Base-by-base conservation (phyloP, 768 basidiomycete species). In the Holtermannia corniformis region DNA sequence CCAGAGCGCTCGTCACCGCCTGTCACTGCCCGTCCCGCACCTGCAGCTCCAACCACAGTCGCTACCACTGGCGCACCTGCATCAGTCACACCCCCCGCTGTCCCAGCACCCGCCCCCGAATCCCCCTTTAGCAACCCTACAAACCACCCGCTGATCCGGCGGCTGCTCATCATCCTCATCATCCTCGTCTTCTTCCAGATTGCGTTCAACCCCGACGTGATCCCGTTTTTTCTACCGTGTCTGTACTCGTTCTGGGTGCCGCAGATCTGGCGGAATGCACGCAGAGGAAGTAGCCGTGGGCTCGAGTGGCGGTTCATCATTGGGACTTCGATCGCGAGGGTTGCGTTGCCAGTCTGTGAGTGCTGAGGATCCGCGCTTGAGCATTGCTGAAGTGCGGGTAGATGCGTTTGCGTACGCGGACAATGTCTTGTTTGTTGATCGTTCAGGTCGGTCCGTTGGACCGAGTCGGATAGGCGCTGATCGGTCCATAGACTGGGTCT, bases 201-300 rank as follows among this genome's bases (percentile, higher is more conserved):
- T 23, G 82, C 85, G 28, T 78, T 89, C 46, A 81, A 87, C 12
- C 64, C 70, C 4, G 52, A 49, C 62, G 86, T 62, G 81, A 81
- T 20, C 80, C 87, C 42, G 79, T 83, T 5, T 75, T 86, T 60
- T 58, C 83, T 91, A 27, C 79, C 76, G 10, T 67, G 75, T 23
- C 78, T 87, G 51, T 89, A 92, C 70, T 84, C 83, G 4, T 78
- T 91, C 63, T 95, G 90, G 90, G 60, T 84, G 3, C 83, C 87
- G 3, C 90, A 92, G 71, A 87, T 95, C 45, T 75, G 83, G 49
- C 78, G 90, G 21, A 85, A 87, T 14, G 81, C 78, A 14, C 78
- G 79, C 20, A 79, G 86, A 21, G 85, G 83, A 7, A 78, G 86
- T 54, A 77, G 78, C 5, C 84, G 84, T 63, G 85, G 84, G 0